phyloP scores from a whole-genome alignment of 2,329 filamentous ascomycete species.

The Acrocalymma vagum region DNA sequence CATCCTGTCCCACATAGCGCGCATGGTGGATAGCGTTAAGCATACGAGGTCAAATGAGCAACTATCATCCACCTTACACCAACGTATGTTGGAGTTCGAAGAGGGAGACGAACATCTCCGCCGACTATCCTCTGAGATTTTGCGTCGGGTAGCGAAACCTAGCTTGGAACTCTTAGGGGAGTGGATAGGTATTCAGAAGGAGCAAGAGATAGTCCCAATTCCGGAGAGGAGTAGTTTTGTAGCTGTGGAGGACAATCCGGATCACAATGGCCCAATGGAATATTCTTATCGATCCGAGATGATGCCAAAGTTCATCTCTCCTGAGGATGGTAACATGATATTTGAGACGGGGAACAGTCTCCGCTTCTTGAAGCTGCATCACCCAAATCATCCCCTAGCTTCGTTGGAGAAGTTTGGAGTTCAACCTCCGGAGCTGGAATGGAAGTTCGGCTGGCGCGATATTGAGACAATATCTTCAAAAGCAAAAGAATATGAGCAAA shows the following conservation, averaged over 20 bases:
- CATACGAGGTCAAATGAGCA: slow-evolving; percentile 52
- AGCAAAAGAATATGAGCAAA: slow-evolving; percentile 62
- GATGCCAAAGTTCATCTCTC: slow-evolving; percentile 76
- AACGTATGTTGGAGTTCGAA: slow-evolving; percentile 60
- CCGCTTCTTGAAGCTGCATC: slow-evolving; percentile 73
- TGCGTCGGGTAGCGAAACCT: slow-evolving; percentile 69
- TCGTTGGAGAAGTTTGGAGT: slow-evolving; percentile 58
- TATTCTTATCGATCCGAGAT: slow-evolving; percentile 70
- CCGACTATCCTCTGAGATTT: slow-evolving; percentile 71
- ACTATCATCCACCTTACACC: slow-evolving; percentile 47
- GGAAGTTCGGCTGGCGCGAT: slow-evolving; percentile 76
- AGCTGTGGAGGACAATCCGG: slow-evolving; percentile 31
- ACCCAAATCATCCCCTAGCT: slow-evolving; percentile 75
- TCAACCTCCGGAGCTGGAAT: slow-evolving; percentile 67
- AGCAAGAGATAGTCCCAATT: slow-evolving; percentile 36
- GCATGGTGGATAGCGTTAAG: slow-evolving; percentile 56
- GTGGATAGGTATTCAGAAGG: slow-evolving; percentile 74
- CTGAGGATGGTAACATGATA: slow-evolving; percentile 74
- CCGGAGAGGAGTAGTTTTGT: slow-evolving; percentile 41
- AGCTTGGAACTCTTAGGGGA: slow-evolving; percentile 74
- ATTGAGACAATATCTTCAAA: slow-evolving; percentile 71
- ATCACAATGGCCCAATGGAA: slow-evolving; percentile 52
- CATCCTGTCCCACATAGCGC: slow-evolving; percentile 63
- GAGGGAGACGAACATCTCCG: slow-evolving; percentile 69
- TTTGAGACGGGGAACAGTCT: slow-evolving; percentile 83